Conservation (phyloP, 176 grass and related monocot genomes). For the Neostapfia colusana region DNA sequence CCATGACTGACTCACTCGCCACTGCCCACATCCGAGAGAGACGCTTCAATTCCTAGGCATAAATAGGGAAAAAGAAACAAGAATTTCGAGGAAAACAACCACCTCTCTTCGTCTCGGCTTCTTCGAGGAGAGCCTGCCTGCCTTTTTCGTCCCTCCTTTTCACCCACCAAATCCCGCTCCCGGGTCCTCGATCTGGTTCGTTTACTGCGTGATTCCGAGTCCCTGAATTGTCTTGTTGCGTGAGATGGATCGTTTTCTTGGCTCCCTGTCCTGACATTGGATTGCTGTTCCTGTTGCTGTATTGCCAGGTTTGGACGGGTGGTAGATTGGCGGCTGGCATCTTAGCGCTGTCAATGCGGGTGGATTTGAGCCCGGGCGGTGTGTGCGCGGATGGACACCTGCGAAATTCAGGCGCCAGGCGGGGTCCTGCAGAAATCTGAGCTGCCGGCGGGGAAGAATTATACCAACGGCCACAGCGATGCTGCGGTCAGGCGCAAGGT, state of each 20-base stretch:
- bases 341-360: conserved; percentile 51
- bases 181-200: conserved; percentile 48
- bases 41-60: conserved; percentile 57
- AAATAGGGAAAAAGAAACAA: conserved; percentile 28
- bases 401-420: conserved; percentile 35
- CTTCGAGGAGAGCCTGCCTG: not conserved
- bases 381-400: conserved; percentile 49
- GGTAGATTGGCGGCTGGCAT: conserved; percentile 28
- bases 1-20: conserved; percentile 27
- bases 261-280: not conserved
- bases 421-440: conserved; percentile 54
- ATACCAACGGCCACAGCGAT: conserved; percentile 33
- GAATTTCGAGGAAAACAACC: conserved; percentile 31
- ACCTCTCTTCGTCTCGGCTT: conserved; percentile 2
- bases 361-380: conserved; percentile 44
- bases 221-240: conserved; percentile 20
- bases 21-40: conserved; percentile 54
- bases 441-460: conserved; percentile 36
- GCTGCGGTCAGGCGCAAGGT: conserved; percentile 31
- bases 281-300: conserved; percentile 14
- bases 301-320: conserved; percentile 27
- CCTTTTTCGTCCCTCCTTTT: no score
- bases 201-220: conserved; percentile 16
- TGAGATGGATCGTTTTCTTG: not conserved
- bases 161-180: conserved; percentile 43